These are phyloP conservation scores for Trypanosomatidae sp. DNA, from an alignment of 208 protist genomes.

Conservation along the genomic window DNA sequence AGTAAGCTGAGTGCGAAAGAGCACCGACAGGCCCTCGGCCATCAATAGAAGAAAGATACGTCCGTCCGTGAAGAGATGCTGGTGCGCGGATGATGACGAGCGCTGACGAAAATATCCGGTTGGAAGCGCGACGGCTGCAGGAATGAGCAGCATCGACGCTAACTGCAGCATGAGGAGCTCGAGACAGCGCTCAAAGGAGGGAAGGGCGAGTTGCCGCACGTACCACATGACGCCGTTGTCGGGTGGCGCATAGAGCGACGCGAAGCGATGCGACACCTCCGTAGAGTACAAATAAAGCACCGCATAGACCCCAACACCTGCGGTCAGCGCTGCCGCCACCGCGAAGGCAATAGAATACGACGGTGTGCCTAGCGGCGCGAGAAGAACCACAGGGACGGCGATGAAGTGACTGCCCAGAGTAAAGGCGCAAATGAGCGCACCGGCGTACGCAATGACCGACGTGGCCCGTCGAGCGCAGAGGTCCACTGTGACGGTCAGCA, in stretches of 20 bases:
- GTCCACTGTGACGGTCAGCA: slow-evolving; percentile 43
- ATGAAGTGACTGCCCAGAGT: slow-evolving; percentile 52
- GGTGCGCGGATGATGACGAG: slow-evolving; percentile 5
- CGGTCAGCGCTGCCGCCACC: slow-evolving; percentile 6
- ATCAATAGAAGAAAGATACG: slow-evolving; percentile 48
- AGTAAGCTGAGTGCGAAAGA: slow-evolving; percentile 43
- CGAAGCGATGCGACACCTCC: slow-evolving; percentile 12
- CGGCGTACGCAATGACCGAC: slow-evolving; percentile 4
- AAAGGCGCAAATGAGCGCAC: slow-evolving; percentile 26
- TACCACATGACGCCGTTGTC: slow-evolving; percentile 79
- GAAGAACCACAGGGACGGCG: slow-evolving; percentile 50
- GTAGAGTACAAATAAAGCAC: slow-evolving; percentile 30
- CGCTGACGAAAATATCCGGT: slow-evolving; percentile 18
- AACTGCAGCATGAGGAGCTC: slow-evolving; percentile 58
- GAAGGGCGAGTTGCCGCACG: slow-evolving; percentile 67
- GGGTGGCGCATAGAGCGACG: slow-evolving; percentile 67
- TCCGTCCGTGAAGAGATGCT: slow-evolving; percentile 39
- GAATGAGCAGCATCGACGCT: slow-evolving; percentile 45
- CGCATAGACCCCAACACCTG: slow-evolving; percentile 28
- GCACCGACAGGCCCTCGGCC: slow-evolving; percentile 45
- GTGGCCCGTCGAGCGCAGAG: slow-evolving; percentile 28
- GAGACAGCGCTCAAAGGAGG: slow-evolving; percentile 50
- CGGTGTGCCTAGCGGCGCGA: slow-evolving; percentile 49
- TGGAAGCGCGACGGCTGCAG: slow-evolving; percentile 29
- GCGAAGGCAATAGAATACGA: slow-evolving; percentile 17